These are phyloP conservation scores for Penicillium coffeae DNA, from an alignment of 495 filamentous ascomycete species.

Conservation along the genomic window DNA sequence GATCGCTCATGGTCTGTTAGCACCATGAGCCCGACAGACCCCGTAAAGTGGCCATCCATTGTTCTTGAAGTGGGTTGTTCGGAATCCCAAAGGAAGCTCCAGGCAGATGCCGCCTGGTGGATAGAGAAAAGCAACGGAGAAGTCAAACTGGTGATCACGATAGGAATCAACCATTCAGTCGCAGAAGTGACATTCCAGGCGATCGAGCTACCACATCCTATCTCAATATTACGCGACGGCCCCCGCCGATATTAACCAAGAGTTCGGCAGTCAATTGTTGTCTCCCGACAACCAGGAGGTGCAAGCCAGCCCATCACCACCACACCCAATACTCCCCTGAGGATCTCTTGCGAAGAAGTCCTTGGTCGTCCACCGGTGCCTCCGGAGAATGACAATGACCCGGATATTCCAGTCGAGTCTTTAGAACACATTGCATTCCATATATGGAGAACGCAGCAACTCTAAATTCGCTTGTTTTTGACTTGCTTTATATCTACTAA, in stretches of 20 bases:
- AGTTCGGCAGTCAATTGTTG: neutral
- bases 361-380: slow-evolving; percentile 2
- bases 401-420: slow-evolving; percentile 2
- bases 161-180: neutral
- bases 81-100: slow-evolving; percentile 1
- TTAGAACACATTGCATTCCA: neutral
- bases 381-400: slow-evolving; percentile 4
- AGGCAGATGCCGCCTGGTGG: slow-evolving; percentile 1
- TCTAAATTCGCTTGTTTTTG: too few relatives aligned
- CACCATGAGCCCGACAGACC: too few relatives aligned
- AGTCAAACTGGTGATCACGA: slow-evolving; percentile 2
- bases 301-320: slow-evolving; percentile 1
- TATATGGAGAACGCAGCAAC: slow-evolving; percentile 1
- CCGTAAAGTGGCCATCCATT: too few relatives aligned
- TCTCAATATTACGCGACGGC: neutral
- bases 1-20: too few relatives aligned
- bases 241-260: neutral
- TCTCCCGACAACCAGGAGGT: slow-evolving; percentile 1
- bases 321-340: neutral
- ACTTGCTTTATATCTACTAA: too few relatives aligned
- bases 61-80: too few relatives aligned
- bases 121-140: neutral
- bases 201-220: neutral
- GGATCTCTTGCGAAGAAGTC: neutral
- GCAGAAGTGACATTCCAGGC: slow-evolving; percentile 1